These are phyloP conservation scores for Gossypium rotundifolium DNA, from an alignment of 345 rosid genomes.

Conservation along the genomic window DNA sequence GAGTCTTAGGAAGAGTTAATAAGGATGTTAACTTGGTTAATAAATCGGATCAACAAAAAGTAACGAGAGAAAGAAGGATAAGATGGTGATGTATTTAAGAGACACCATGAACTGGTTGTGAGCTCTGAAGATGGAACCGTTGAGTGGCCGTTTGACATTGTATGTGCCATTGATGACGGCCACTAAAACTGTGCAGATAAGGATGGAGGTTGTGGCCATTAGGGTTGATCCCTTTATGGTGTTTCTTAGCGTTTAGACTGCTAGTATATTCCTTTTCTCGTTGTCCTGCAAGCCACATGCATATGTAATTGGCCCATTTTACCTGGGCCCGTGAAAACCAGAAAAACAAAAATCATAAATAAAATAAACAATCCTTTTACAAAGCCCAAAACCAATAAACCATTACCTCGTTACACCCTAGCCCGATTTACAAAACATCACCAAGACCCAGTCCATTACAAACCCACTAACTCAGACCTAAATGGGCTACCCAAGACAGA, in stretches of 20 bases:
- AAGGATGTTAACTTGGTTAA: slow-evolving; percentile 79
- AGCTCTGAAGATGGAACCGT: slow-evolving; percentile 63
- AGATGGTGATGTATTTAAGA: slow-evolving; percentile 68
- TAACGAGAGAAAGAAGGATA: slow-evolving; percentile 65
- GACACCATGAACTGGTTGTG: slow-evolving; percentile 82
- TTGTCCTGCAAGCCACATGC: slow-evolving; percentile 49
- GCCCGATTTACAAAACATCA: too few species aligned
- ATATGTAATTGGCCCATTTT: too few species aligned
- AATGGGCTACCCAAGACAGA: too few species aligned
- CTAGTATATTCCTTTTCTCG: slow-evolving; percentile 82
- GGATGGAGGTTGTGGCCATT: slow-evolving; percentile 93
- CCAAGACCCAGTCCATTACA: too few species aligned
- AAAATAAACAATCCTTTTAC: too few species aligned
- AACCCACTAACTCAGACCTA: too few species aligned
- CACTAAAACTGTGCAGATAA: slow-evolving; percentile 73
- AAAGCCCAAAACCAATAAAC: too few species aligned
- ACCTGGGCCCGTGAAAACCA: too few species aligned
- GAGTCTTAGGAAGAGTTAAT: slow-evolving; percentile 58
- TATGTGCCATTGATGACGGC: slow-evolving; percentile 92
- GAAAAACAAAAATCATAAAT: too few species aligned
- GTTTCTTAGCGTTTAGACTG: slow-evolving; percentile 79
- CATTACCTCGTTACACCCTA: too few species aligned
- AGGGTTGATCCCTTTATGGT: slow-evolving; percentile 89
- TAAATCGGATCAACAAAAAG: slow-evolving; percentile 64
- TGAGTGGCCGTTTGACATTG: slow-evolving; percentile 69